These are phyloP conservation scores for Colletotrichum kahawae DNA, from an alignment of 2,329 filamentous ascomycete species.

Conservation along the genomic window DNA sequence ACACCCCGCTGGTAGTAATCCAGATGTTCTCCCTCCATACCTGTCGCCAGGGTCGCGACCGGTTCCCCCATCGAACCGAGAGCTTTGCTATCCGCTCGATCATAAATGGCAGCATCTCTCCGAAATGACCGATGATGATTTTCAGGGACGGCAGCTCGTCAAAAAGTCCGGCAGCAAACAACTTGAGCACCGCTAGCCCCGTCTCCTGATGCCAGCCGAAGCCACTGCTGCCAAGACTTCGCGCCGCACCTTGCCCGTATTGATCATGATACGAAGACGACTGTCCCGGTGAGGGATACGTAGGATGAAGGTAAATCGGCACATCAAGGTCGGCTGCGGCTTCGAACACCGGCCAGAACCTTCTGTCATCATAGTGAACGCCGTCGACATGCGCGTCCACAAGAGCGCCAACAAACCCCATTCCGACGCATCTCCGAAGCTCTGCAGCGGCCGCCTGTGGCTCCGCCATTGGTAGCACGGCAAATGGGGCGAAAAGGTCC, in stretches of 20 bases:
- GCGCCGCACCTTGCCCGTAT: conserved; percentile 30
- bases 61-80: conserved; percentile 32
- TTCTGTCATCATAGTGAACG: conserved; percentile 60
- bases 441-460: conserved; percentile 54
- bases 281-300: conserved; percentile 34
- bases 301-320: conserved; percentile 68
- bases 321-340: conserved; percentile 64
- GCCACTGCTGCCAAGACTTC: conserved; percentile 42
- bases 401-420: conserved; percentile 66
- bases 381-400: conserved; percentile 67
- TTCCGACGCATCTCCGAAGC: conserved; percentile 56
- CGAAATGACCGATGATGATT: conserved; percentile 7
- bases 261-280: conserved; percentile 28
- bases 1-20: conserved; percentile 61
- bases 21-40: conserved; percentile 63
- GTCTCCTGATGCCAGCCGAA: conserved; percentile 58
- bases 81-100: conserved; percentile 48
- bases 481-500: not conserved
- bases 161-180: conserved; percentile 1
- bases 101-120: conserved; percentile 54
- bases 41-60: conserved; percentile 43
- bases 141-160: not conserved
- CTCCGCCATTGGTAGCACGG: conserved; percentile 50
- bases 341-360: conserved; percentile 69
- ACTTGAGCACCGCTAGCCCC: conserved; percentile 33